These are phyloP conservation scores for Xeromyces bisporus DNA, from an alignment of 495 filamentous ascomycete species.

Conservation along the genomic window DNA sequence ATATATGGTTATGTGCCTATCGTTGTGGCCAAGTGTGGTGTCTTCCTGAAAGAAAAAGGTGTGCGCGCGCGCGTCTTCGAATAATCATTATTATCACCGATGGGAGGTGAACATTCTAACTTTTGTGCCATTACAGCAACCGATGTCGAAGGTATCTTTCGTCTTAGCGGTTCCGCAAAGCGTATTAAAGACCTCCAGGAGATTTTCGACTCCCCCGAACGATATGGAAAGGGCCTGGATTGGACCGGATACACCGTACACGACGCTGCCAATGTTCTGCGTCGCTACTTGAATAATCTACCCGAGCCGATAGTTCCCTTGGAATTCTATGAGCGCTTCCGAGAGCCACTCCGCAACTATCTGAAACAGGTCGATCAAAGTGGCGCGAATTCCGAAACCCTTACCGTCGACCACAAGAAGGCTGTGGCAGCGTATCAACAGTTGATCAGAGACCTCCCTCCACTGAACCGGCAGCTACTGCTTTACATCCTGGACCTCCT, in stretches of 20 bases:
- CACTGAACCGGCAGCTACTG: slow-evolving; percentile 84
- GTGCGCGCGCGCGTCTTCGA: slow-evolving; percentile 8
- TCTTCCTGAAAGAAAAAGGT: slow-evolving; percentile 98
- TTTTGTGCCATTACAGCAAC: slow-evolving; percentile 55
- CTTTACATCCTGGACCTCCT: slow-evolving; percentile 96
- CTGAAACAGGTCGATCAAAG: slow-evolving; percentile 42
- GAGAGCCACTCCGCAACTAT: slow-evolving; percentile 65
- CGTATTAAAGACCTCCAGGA: slow-evolving; percentile 90
- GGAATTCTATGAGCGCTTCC: slow-evolving; percentile 82
- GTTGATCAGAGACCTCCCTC: slow-evolving; percentile 81
- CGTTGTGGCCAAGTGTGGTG: slow-evolving; percentile 95
- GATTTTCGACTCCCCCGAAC: slow-evolving; percentile 85
- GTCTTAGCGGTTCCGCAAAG: slow-evolving; percentile 89
- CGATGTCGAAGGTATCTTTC: slow-evolving; percentile 93
- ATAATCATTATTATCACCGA: neutral
- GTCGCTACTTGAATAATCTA: slow-evolving; percentile 86
- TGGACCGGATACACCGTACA: slow-evolving; percentile 98
- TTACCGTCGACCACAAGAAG: slow-evolving; percentile 53
- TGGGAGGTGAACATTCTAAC: no score
- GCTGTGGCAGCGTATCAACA: slow-evolving; percentile 75
- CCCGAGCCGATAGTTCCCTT: slow-evolving; percentile 91
- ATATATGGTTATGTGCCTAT: slow-evolving; percentile 99
- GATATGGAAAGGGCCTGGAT: slow-evolving; percentile 90
- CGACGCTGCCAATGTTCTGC: slow-evolving; percentile 92
- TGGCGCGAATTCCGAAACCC: slow-evolving; percentile 11